Evolutionary conservation across 768 basidiomycete species (phyloP).

Genomic region (Leccinum ochraceum): DNA sequence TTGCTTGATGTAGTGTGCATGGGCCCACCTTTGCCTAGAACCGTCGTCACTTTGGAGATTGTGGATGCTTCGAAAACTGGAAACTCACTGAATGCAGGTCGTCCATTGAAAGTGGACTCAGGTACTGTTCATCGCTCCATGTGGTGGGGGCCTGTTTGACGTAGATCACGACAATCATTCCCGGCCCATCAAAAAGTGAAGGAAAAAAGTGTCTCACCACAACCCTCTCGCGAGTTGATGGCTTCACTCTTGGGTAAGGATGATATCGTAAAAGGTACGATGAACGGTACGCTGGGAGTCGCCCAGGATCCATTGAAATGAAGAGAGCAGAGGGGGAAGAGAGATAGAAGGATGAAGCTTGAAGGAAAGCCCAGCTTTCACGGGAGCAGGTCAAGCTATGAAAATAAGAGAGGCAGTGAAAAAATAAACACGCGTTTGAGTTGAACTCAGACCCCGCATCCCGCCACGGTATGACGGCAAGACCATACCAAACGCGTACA

Average conservation of each 20-base stretch:
- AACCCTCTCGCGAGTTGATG: conserved; percentile 26
- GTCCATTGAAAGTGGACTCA: too few relatives aligned
- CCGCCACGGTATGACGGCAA: conserved; percentile 30
- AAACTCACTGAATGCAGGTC: conserved; percentile 3
- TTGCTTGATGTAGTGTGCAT: conserved; percentile 2
- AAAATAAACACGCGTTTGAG: conserved; percentile 15
- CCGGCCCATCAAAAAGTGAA: neutral
- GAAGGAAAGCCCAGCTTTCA: neutral
- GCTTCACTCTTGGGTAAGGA: conserved; percentile 29
- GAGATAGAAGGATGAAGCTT: neutral
- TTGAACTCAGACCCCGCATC: conserved; percentile 21
- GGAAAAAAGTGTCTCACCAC: conserved; percentile 15
- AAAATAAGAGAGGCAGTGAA: conserved; percentile 10
- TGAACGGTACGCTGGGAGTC: conserved; percentile 30
- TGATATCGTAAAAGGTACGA: conserved; percentile 32
- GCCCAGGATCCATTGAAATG: conserved; percentile 17
- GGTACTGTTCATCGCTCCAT: too few relatives aligned
- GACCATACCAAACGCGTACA: conserved; percentile 27
- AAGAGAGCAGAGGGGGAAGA: neutral
- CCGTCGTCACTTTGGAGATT: conserved; percentile 2
- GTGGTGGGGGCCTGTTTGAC: too few relatives aligned
- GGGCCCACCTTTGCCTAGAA: conserved; percentile 12
- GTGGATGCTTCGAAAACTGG: neutral
- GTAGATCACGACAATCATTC: too few relatives aligned
- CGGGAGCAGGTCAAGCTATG: neutral